phyloP scores from a whole-genome alignment of 192 early-diverging fungal genomes.

The Coemansia sp. region DNA sequence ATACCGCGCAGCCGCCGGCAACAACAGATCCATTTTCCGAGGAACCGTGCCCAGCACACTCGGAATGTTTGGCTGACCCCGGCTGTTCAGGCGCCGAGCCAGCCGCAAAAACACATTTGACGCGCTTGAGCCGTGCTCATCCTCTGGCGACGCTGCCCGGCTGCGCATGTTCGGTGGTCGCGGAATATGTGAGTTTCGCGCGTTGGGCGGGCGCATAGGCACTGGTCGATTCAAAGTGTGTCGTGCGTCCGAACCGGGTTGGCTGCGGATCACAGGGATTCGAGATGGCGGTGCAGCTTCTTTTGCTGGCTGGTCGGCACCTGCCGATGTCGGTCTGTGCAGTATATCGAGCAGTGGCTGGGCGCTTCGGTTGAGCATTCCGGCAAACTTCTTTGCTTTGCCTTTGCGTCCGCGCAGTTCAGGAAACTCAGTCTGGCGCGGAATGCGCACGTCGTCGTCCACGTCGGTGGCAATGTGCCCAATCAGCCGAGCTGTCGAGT shows the following conservation, averaged over 20 bases:
- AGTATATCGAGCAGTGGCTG: constrained; percentile 44
- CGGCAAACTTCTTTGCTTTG: constrained; percentile 23
- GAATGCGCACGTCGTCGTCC: constrained; percentile 25
- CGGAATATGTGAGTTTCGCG: constrained; percentile 44
- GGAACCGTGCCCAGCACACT: constrained; percentile 36
- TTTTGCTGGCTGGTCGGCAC: constrained; percentile 5
- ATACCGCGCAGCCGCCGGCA: constrained; percentile 49
- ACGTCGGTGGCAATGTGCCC: constrained; percentile 39
- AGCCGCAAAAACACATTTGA: constrained; percentile 49
- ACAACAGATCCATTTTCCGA: constrained; percentile 49
- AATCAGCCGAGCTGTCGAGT: constrained; percentile 38
- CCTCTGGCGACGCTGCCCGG: constrained; percentile 6
- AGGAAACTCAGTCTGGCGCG: constrained; percentile 43
- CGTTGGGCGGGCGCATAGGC: constrained; percentile 12
- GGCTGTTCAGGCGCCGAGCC: constrained; percentile 42
- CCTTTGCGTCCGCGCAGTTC: constrained; percentile 31
- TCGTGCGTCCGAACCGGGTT: background rate
- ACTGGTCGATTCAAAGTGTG: background rate
- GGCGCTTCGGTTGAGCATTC: constrained; percentile 18
- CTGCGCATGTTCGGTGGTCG: constrained; percentile 25
- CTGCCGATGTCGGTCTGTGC: constrained; percentile 6
- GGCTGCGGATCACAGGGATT: constrained; percentile 34
- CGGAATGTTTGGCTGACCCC: constrained; percentile 1
- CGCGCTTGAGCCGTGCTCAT: constrained; percentile 6
- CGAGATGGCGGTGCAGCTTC: constrained; percentile 28